Evolutionary conservation across 192 early-diverging fungal genomes (phyloP).

Genomic region (Coemansia sp.): DNA sequence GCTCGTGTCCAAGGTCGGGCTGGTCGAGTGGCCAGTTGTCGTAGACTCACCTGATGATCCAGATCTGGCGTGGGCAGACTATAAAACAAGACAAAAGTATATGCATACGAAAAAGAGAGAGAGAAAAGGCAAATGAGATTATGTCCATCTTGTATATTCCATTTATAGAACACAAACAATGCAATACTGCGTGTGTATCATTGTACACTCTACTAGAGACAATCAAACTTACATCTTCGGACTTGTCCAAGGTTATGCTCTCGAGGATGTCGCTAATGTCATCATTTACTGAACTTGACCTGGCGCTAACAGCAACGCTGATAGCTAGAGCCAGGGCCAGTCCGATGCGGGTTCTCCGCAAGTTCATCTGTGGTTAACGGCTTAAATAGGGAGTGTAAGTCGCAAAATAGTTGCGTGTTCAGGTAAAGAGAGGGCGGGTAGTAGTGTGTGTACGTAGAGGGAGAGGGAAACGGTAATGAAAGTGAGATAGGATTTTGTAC

Average conservation of each 20-base stretch:
- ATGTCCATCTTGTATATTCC: background rate
- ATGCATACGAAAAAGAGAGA: background rate
- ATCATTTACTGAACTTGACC: background rate
- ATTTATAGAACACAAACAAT: constrained; percentile 2
- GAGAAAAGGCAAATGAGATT: background rate
- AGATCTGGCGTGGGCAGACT: too few species aligned
- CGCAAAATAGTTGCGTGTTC: background rate
- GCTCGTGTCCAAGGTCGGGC: background rate
- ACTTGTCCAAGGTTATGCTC: background rate
- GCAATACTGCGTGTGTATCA: background rate
- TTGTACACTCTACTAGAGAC: background rate
- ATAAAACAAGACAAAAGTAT: background rate
- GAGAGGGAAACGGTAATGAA: background rate
- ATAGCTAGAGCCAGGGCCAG: constrained; percentile 38
- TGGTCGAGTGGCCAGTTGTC: background rate
- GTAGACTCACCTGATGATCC: background rate
- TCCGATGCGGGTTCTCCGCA: constrained; percentile 32
- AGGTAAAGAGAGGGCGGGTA: background rate
- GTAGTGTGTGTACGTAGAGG: background rate
- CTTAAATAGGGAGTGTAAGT: background rate
- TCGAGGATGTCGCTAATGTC: background rate
- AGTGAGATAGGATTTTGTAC: background rate
- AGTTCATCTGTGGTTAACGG: constrained; percentile 20
- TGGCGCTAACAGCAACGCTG: constrained; percentile 14
- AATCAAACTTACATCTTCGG: background rate